Evolutionary conservation across 2,329 filamentous ascomycete species (phyloP).

Genomic region (Fusarium sp.): DNA sequence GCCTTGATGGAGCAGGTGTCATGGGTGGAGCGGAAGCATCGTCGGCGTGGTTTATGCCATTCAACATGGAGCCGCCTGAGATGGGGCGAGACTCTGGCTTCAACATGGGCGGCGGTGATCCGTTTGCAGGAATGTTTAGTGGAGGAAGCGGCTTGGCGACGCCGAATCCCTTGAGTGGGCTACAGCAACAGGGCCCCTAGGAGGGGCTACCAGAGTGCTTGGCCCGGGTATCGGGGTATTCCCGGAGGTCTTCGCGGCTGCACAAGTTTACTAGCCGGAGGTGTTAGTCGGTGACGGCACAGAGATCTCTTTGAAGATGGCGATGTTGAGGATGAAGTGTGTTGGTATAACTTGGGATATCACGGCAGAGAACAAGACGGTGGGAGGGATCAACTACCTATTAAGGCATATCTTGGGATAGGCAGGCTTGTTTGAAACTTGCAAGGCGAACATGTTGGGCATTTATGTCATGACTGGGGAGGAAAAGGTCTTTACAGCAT

Average conservation of each 20-base stretch:
- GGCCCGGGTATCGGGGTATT: conserved; percentile 20
- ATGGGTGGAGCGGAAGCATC: conserved; percentile 59
- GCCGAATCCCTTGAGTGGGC: conserved; percentile 49
- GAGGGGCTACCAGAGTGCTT: conserved; percentile 26
- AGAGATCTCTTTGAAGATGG: background rate
- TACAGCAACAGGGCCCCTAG: conserved; percentile 49
- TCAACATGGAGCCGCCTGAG: conserved; percentile 86
- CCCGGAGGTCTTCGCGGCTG: conserved; percentile 13
- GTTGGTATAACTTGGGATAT: background rate
- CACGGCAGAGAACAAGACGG: background rate
- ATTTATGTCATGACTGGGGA: conserved; percentile 13
- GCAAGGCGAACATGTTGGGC: conserved; percentile 23
- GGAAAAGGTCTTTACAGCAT: conserved; percentile 30
- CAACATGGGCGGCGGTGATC: conserved; percentile 59
- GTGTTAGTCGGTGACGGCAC: background rate
- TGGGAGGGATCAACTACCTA: background rate
- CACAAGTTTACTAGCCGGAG: conserved; percentile 12
- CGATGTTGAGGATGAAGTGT: background rate
- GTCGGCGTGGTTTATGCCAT: conserved; percentile 91
- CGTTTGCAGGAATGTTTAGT: conserved; percentile 63
- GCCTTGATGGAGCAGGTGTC: conserved; percentile 37
- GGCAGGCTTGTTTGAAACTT: conserved; percentile 18
- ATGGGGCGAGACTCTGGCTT: conserved; percentile 61
- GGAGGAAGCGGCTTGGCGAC: conserved; percentile 53
- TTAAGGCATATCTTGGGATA: conserved; percentile 18